A percentile compares a stretch with the other conserved stretches of the same genome.
phyloP scores from a whole-genome alignment of 2,329 filamentous ascomycete species.

The Xylariales sp. region DNA sequence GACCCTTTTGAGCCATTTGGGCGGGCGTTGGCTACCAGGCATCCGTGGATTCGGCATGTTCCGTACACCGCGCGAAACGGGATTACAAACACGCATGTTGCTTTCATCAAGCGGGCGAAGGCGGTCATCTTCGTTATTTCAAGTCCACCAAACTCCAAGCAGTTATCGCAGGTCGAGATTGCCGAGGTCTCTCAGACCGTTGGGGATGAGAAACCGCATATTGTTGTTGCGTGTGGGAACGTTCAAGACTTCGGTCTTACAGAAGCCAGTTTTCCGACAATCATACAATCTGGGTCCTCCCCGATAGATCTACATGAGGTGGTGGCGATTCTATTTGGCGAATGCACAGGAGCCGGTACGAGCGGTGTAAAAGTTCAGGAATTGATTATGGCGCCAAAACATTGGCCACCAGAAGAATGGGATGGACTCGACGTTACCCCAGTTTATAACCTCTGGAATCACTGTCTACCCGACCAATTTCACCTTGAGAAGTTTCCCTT shows the following conservation, averaged over 20 bases:
- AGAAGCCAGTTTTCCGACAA: slow-evolving; percentile 61
- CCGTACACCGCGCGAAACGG: slow-evolving; percentile 74
- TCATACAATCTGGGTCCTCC: slow-evolving; percentile 63
- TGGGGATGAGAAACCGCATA: slow-evolving; percentile 61
- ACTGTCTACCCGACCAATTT: slow-evolving; percentile 59
- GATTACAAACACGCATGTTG: slow-evolving; percentile 71
- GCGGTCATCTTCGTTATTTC: slow-evolving; percentile 71
- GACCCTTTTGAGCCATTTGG: slow-evolving; percentile 82
- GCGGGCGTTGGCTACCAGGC: slow-evolving; percentile 68
- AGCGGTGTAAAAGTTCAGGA: slow-evolving; percentile 47
- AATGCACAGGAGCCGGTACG: slow-evolving; percentile 41
- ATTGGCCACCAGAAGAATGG: slow-evolving; percentile 56
- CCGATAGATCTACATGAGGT: slow-evolving; percentile 60
- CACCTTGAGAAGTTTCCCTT: slow-evolving; percentile 57
- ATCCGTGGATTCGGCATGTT: slow-evolving; percentile 74
- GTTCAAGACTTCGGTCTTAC: slow-evolving; percentile 54
- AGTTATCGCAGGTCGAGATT: slow-evolving; percentile 64
- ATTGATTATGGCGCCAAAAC: slow-evolving; percentile 48
- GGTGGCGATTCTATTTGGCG: slow-evolving; percentile 64
- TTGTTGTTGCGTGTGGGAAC: slow-evolving; percentile 65
- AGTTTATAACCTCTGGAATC: slow-evolving; percentile 60
- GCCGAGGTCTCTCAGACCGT: slow-evolving; percentile 58
- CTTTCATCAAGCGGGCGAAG: slow-evolving; percentile 70
- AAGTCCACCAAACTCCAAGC: slow-evolving; percentile 58
- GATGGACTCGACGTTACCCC: slow-evolving; percentile 53